Conservation (phyloP, 805 yeast genomes). For the Schwanniomyces yamadae region DNA sequence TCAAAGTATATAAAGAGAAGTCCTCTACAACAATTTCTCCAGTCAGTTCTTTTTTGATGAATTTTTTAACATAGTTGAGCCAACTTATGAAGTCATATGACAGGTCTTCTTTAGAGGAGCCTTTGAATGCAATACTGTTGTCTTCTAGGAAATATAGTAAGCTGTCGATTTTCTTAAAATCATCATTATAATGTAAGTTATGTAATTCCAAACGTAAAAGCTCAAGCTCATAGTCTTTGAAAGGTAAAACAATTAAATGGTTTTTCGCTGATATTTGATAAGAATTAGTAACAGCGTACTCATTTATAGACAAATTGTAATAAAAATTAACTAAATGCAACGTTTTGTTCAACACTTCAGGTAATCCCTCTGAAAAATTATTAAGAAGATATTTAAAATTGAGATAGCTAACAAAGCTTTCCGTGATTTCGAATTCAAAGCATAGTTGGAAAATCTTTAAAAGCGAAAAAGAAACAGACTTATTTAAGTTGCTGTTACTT, state of each 20-base stretch:
- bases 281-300: constrained; percentile 7
- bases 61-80: constrained; percentile 18
- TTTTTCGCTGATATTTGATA: constrained; percentile 5
- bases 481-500: constrained; percentile 8
- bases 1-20: constrained; percentile 21
- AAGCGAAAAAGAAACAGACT: constrained; percentile 20
- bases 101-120: background rate
- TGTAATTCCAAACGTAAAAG: constrained; percentile 7
- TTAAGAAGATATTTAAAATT: constrained; percentile 13
- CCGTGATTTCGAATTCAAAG: constrained; percentile 15
- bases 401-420: constrained; percentile 19
- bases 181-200: constrained; percentile 1
- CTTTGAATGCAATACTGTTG: background rate
- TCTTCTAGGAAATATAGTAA: constrained; percentile 5
- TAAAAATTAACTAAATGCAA: constrained; percentile 24
- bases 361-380: constrained; percentile 9
- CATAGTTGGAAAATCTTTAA: constrained; percentile 25
- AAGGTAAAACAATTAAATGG: constrained; percentile 10
- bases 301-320: constrained; percentile 9
- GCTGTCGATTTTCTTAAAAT: background rate
- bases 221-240: constrained; percentile 19
- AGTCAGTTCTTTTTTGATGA: constrained; percentile 8
- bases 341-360: constrained; percentile 16
- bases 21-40: constrained; percentile 7
- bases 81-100: constrained; percentile 15